Base-by-base conservation (phyloP, 169 alveolate genomes). In the Amoebophrya sp. region DNA sequence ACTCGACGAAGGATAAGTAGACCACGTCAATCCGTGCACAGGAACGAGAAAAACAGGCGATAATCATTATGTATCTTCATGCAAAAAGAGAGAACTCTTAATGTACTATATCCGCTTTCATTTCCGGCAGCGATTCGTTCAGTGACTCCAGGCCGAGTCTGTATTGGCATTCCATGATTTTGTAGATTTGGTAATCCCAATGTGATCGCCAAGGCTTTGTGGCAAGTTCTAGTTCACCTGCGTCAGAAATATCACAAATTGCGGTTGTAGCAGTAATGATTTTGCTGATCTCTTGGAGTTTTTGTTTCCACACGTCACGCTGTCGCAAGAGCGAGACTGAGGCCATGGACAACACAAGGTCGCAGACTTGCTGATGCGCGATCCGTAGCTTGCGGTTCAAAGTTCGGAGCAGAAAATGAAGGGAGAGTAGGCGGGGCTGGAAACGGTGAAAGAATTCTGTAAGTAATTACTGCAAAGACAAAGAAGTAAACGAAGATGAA, bases 91-190 rank as follows among this genome's bases (percentile, higher is more conserved):
- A n/a, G n/a, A n/a, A 34, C 55, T 54, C 26, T 54, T 54, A 24
- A 23, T 38, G 18, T 41, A 54, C 83, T 40, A 96, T 92, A 92
- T 96, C 98, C 39, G 96, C 96, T 65, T 95, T 95, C 93, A 96
- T 96, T 90, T 96, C 97, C 34, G 97, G 96, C 41, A 97, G 92
- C 92, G 95, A 94, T 34, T 96, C 96, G 94, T 95, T 95, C 55
- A 97, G 94, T 93, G 95, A 94, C 90, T 97, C 96, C 91, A 97
- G 93, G 34, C 98, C 98, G 89, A 95, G 95, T 89, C 95, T 89
- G 93, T 97, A 97, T 94, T 97, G 96, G 83, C 93, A 94, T 95
- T 97, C 98, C 78, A 97, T 92, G 89, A 96, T 96, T 94, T 97
- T 97, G 95, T 94, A 97, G 89, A 97, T 94, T 94, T 96, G 96